Conservation (phyloP, 2,329 filamentous ascomycete species). For the Tolypocladium paradoxum region DNA sequence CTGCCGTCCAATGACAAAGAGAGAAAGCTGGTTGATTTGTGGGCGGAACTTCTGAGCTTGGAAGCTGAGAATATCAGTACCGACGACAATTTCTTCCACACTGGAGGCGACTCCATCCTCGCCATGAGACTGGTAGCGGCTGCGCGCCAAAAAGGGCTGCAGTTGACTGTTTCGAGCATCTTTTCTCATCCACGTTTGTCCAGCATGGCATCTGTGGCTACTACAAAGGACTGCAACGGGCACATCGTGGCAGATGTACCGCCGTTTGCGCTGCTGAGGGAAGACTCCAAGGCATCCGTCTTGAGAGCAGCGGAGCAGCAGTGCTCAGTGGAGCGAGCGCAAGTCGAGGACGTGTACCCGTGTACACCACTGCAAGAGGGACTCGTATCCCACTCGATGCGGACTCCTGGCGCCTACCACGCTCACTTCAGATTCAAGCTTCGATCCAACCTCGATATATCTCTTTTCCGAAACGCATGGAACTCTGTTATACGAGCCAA, state of each 20-base stretch:
- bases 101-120: slow-evolving; percentile 34
- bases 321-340: neutral
- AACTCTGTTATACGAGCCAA: slow-evolving; percentile 21
- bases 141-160: slow-evolving; percentile 23
- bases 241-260: neutral
- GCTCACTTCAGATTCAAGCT: slow-evolving; percentile 32
- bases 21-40: neutral
- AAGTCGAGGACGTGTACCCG: slow-evolving; percentile 37
- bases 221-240: neutral
- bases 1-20: neutral
- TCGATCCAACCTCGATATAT: slow-evolving; percentile 13
- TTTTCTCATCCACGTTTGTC: slow-evolving; percentile 16
- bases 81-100: slow-evolving; percentile 33
- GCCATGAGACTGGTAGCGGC: slow-evolving; percentile 29
- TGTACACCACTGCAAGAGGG: slow-evolving; percentile 40
- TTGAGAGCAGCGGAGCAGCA: neutral
- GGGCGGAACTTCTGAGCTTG: slow-evolving; percentile 5
- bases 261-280: slow-evolving; percentile 1
- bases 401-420: slow-evolving; percentile 33
- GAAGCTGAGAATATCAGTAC: slow-evolving; percentile 16
- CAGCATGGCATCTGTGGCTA: neutral
- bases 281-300: neutral
- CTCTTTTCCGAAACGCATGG: slow-evolving; percentile 23
- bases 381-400: slow-evolving; percentile 34
- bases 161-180: slow-evolving; percentile 29